Conservation (phyloP, 192 early-diverging fungal genomes). For the Coemansia guatemalensis region DNA sequence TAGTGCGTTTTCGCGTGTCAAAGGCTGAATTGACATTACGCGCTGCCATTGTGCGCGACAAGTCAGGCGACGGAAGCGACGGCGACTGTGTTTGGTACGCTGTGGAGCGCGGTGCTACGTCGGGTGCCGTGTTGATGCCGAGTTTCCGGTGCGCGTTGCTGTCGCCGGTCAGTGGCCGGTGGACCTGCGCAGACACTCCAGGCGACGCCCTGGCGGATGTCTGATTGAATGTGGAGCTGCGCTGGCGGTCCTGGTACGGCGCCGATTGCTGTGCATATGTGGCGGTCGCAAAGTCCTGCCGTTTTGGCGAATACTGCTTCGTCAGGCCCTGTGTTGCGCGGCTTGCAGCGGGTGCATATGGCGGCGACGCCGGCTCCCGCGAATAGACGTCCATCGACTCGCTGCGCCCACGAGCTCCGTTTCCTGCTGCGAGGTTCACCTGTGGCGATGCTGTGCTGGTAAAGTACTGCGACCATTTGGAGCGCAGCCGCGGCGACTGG, state of each 20-base stretch:
- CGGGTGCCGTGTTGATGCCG: not conserved
- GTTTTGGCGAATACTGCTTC: not conserved
- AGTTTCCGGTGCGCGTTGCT: not conserved
- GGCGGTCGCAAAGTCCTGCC: not conserved
- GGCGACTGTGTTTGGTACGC: not conserved
- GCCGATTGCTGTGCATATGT: constrained; percentile 11
- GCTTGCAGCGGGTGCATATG: not conserved
- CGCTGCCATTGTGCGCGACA: not conserved
- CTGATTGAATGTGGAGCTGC: not conserved
- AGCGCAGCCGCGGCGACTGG: constrained; percentile 15
- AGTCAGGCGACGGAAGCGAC: not conserved
- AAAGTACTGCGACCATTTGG: constrained; percentile 53
- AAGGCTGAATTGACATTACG: constrained; percentile 29
- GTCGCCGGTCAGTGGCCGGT: not conserved
- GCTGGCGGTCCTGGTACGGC: constrained; percentile 1
- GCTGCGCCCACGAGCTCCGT: constrained; percentile 18
- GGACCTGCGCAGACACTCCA: too few species aligned
- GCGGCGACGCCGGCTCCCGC: constrained; percentile 1
- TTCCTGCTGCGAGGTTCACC: constrained; percentile 3
- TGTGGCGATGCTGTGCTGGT: constrained; percentile 30
- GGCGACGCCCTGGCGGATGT: not conserved
- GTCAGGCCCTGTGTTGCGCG: too few species aligned
- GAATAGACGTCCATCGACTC: constrained; percentile 19
- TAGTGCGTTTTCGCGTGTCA: constrained; percentile 14
- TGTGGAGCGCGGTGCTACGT: not conserved